Base-by-base conservation (phyloP, 106 monocot genomes). In the Apostasia shenzhenica region DNA sequence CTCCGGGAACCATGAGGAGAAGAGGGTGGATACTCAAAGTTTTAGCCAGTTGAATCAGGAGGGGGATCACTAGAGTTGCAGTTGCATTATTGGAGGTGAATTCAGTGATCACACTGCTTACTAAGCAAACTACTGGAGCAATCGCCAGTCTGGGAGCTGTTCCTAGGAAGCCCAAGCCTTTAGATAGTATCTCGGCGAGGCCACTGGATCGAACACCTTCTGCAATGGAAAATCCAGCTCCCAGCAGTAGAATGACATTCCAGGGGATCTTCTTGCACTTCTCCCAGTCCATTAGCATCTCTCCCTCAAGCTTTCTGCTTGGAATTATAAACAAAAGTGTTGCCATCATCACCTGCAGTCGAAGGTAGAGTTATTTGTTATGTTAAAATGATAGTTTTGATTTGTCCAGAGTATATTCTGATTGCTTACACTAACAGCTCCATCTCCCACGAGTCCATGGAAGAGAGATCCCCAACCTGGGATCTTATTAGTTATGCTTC, bases 191-290 rank as follows among this genome's bases (percentile, higher is more conserved):
- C 45, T 99, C 86, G 11, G 97, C 72, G 2, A 92, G 83, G 77
- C 97, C 97, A 48, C 85, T 92, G 1, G 78, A 72, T 11, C 54
- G 79, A 6, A 99, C 84, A 2, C 92, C 92, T 13, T 92, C 83
- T 12, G 92, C 97, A 11, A 99, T 99, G 5, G 97, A 87, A 63
- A 93, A 99, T n/a, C 92, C 97, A 1, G 92, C 92, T 1, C 97
- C 92, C 9, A 92, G 79, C 6, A 99, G 85, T 9, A 99, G 92
- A 70, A 99, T 79, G 68, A 99, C 79, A 80, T 84, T 83, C 92
- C 92, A 99, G 2, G 70, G 97, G 5, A 84, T 72, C 73, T 73
- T 79, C 79, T 84, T 80, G 83, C 83, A 84, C 45, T 79, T 76
- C 59, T 65, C 73, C 83, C 79, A 84, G 69, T 84, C 79, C 79